Evolutionary conservation across 2,329 filamentous ascomycete genomes (phyloP).

Genomic region (Ophiostoma pallidulum): DNA sequence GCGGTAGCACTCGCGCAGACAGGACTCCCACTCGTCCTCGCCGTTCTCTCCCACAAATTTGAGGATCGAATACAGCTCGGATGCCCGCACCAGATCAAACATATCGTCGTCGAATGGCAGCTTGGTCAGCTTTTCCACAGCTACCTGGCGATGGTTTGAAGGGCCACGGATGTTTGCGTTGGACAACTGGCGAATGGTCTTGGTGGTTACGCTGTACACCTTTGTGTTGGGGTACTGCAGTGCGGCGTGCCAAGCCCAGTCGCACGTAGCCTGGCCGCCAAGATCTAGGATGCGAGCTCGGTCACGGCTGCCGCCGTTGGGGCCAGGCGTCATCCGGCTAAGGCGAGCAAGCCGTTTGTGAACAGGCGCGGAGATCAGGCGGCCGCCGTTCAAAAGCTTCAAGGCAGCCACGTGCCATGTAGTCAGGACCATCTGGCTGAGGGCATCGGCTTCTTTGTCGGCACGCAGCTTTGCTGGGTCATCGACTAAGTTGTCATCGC

Average conservation of each 20-base stretch:
- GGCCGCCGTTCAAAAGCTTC: slow-evolving; percentile 55
- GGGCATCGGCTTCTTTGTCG: slow-evolving; percentile 74
- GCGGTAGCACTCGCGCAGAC: slow-evolving; percentile 76
- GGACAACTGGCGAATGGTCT: slow-evolving; percentile 57
- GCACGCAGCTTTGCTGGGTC: slow-evolving; percentile 53
- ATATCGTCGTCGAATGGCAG: slow-evolving; percentile 78
- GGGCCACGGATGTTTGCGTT: slow-evolving; percentile 74
- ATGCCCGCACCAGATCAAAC: slow-evolving; percentile 87
- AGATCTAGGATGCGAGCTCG: slow-evolving; percentile 72
- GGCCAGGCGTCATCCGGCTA: slow-evolving; percentile 38
- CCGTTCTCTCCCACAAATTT: slow-evolving; percentile 60
- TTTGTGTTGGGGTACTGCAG: slow-evolving; percentile 75
- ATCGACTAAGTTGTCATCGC: slow-evolving; percentile 54
- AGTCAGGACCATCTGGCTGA: slow-evolving; percentile 56
- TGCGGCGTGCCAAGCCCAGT: slow-evolving; percentile 94
- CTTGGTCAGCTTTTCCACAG: slow-evolving; percentile 64
- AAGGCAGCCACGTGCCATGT: slow-evolving; percentile 53
- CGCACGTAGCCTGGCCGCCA: slow-evolving; percentile 72
- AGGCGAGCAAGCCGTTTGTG: slow-evolving; percentile 51
- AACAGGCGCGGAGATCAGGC: slow-evolving; percentile 53
- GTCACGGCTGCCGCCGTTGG: slow-evolving; percentile 34
- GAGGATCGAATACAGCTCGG: slow-evolving; percentile 75
- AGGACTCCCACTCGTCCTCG: slow-evolving; percentile 80
- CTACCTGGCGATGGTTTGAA: slow-evolving; percentile 74
- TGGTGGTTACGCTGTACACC: slow-evolving; percentile 76